Conservation (phyloP, 495 filamentous ascomycete species). For the Aspergillus saccharolyticus region DNA sequence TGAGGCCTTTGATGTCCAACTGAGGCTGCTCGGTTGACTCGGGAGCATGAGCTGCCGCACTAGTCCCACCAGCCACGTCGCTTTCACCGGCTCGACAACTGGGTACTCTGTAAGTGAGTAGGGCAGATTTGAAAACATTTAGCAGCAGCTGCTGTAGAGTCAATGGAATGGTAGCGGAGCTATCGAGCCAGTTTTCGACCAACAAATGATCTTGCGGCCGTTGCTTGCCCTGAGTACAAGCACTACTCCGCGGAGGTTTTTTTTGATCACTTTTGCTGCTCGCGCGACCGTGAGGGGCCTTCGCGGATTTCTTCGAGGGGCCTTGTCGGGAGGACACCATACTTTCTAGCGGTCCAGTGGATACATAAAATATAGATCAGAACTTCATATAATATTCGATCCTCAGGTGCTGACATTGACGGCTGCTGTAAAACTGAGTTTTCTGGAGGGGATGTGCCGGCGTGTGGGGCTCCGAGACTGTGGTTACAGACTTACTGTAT, state of each 20-base stretch:
- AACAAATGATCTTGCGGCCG: neutral
- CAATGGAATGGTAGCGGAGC: constrained; percentile 34
- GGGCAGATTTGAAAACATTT: constrained; percentile 66
- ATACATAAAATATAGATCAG: too few species aligned
- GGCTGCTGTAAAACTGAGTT: neutral
- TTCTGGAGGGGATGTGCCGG: neutral
- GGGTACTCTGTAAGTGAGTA: constrained; percentile 29
- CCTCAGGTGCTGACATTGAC: neutral
- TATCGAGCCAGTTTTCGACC: constrained; percentile 14
- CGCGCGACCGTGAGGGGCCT: neutral
- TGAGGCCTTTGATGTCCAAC: constrained; percentile 44
- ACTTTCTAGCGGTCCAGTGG: too few species aligned
- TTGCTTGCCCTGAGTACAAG: constrained; percentile 15
- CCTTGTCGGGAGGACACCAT: constrained; percentile 6
- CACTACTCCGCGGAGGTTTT: constrained; percentile 8
- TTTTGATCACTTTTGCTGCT: constrained; percentile 17
- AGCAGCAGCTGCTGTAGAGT: constrained; percentile 68
- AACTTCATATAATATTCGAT: too few species aligned
- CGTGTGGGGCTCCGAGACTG: neutral
- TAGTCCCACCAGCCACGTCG: neutral
- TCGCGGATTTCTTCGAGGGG: constrained; percentile 3
- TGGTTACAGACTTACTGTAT: neutral
- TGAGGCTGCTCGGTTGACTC: constrained; percentile 13
- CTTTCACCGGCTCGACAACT: neutral
- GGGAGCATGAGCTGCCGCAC: constrained; percentile 4